These are phyloP conservation scores for Leccinum arenicola DNA, from an alignment of 768 basidiomycete genomes.

Conservation along the genomic window DNA sequence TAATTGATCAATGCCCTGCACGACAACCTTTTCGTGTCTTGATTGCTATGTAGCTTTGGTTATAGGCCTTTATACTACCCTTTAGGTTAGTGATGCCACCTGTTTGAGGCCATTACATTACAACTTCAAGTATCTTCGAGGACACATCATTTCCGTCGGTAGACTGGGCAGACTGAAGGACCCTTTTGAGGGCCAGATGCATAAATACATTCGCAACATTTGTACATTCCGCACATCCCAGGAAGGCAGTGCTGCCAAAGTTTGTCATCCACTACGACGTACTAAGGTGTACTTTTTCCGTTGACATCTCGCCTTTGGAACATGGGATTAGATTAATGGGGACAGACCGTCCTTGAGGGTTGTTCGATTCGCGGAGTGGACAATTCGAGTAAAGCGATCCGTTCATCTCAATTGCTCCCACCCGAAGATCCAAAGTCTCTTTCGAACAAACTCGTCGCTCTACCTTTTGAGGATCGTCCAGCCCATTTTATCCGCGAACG, in stretches of 20 bases:
- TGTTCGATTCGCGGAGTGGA: slow-evolving; percentile 21
- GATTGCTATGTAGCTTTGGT: slow-evolving; percentile 27
- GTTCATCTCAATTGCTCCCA: slow-evolving; percentile 8
- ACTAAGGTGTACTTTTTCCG: slow-evolving; percentile 4
- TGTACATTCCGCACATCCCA: background rate
- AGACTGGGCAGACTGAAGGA: slow-evolving; percentile 4
- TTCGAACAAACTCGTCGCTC: background rate
- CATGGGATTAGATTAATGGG: slow-evolving; percentile 11
- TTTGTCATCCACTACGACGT: background rate
- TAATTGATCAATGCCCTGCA: slow-evolving; percentile 29
- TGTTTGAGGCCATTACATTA: slow-evolving; percentile 22
- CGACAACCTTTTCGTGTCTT: slow-evolving; percentile 15
- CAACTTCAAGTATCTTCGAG: slow-evolving; percentile 16
- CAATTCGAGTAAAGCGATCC: slow-evolving; percentile 11
- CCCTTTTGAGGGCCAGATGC: background rate
- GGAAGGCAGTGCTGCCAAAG: background rate
- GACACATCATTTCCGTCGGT: slow-evolving; percentile 13
- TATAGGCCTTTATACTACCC: slow-evolving; percentile 16
- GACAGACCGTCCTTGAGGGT: background rate
- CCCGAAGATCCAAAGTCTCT: slow-evolving; percentile 2
- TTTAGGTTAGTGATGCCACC: slow-evolving; percentile 17
- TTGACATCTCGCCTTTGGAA: slow-evolving; percentile 1
- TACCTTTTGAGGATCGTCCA: background rate
- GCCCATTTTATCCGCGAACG: background rate
- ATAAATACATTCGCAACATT: background rate